Evolutionary conservation across 1,284 basidiomycete genomes (phyloP).

Genomic region (Schizophyllum commune): DNA sequence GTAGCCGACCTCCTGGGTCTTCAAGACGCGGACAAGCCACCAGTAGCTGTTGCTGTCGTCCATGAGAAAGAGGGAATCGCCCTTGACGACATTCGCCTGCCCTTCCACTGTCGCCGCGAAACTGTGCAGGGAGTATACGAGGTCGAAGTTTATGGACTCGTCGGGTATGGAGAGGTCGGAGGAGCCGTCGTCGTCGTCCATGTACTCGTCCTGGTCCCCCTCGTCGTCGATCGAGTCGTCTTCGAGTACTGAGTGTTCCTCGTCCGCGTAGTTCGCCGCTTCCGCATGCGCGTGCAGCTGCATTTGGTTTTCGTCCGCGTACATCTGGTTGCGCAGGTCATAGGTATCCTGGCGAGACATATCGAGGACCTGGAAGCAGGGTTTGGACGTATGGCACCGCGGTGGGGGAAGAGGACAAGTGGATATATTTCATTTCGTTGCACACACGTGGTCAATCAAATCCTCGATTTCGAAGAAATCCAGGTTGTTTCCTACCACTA

Average conservation of each 20-base stretch:
- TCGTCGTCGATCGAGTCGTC: conserved; percentile 71
- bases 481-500: too few species aligned
- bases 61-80: conserved; percentile 88
- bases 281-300: conserved; percentile 54
- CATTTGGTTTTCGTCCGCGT: conserved; percentile 43
- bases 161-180: conserved; percentile 83
- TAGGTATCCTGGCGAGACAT: conserved; percentile 51
- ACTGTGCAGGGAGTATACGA: conserved; percentile 86
- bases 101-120: conserved; percentile 95
- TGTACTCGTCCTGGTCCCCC: conserved; percentile 42
- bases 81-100: conserved; percentile 94
- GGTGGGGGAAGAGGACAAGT: too few species aligned
- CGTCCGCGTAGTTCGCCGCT: conserved; percentile 42
- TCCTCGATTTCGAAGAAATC: too few species aligned
- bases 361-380: too few species aligned
- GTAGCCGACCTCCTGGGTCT: conserved; percentile 98
- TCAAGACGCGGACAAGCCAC: conserved; percentile 96
- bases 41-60: conserved; percentile 97
- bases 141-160: conserved; percentile 85
- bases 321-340: conserved; percentile 61
- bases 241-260: conserved; percentile 70
- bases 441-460: too few species aligned
- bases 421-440: too few species aligned
- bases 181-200: conserved; percentile 68
- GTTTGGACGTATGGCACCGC: too few species aligned